Conservation (phyloP, 2,329 filamentous ascomycete species). For the Aspergillus thermomutatus region DNA sequence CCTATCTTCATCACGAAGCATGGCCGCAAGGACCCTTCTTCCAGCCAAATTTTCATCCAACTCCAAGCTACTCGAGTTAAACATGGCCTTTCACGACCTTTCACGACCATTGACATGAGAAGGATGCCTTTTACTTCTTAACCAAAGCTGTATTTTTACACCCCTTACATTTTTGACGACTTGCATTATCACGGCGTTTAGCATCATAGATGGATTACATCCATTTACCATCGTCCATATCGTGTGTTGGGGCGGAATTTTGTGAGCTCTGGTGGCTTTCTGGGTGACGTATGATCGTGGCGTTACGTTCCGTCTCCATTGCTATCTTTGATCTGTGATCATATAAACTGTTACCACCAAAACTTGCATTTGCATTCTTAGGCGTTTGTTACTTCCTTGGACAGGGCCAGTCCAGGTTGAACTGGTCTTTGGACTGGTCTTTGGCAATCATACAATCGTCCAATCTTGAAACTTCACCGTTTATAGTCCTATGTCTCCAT, state of each 20-base stretch:
- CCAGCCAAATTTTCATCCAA: conserved; percentile 30
- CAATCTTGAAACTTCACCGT: not conserved
- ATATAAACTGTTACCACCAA: not conserved
- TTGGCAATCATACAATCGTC: not conserved
- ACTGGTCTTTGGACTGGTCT: not conserved
- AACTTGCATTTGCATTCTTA: not conserved
- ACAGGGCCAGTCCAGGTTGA: not conserved
- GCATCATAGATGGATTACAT: conserved; percentile 10
- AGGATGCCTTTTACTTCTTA: conserved; percentile 17
- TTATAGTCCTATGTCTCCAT: no score
- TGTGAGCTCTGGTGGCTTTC: conserved; percentile 1
- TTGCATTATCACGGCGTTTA: conserved; percentile 21
- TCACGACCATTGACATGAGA: conserved; percentile 26
- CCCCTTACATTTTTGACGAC: conserved; percentile 10
- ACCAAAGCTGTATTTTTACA: conserved; percentile 15
- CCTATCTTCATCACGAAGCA: conserved; percentile 47
- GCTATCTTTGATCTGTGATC: not conserved
- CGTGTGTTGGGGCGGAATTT: conserved; percentile 8
- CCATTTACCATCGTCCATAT: not conserved
- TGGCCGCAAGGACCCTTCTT: conserved; percentile 35
- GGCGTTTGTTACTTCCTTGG: not conserved
- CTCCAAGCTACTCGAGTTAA: conserved; percentile 27
- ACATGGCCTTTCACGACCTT: conserved; percentile 20
- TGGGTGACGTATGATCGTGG: conserved; percentile 11
- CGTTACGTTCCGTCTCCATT: conserved; percentile 1